Evolutionary conservation across 1,284 basidiomycete species (phyloP).

Genomic region (Rhodotorula glutinis): DNA sequence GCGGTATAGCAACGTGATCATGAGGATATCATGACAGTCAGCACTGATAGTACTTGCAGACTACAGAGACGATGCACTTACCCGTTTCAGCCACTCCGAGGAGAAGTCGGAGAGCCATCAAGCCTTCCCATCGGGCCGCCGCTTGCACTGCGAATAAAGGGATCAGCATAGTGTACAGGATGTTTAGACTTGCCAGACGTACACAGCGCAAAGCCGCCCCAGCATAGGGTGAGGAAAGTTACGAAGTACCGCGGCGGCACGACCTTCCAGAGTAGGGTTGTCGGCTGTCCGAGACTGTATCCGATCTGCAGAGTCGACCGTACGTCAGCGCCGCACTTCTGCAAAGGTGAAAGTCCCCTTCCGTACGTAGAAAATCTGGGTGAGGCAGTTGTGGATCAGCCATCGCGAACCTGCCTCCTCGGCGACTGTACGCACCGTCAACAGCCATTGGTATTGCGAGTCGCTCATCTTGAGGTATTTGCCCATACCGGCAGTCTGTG

Average conservation of each 20-base stretch:
- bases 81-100: slow-evolving; percentile 43
- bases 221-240: slow-evolving; percentile 40
- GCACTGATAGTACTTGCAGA: too few relatives aligned
- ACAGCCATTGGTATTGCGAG: slow-evolving; percentile 43
- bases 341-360: too few relatives aligned
- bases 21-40: too few relatives aligned
- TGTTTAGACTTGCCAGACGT: too few relatives aligned
- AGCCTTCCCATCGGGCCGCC: slow-evolving; percentile 40
- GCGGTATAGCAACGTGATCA: too few relatives aligned
- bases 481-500: slow-evolving; percentile 38
- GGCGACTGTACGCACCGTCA: slow-evolving; percentile 20
- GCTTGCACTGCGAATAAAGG: slow-evolving; percentile 41
- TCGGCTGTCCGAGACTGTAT: slow-evolving; percentile 41
- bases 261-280: slow-evolving; percentile 43
- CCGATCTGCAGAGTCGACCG: slow-evolving; percentile 19
- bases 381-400: not conserved
- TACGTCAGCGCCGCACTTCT: too few relatives aligned
- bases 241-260: slow-evolving; percentile 42
- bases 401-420: too few relatives aligned
- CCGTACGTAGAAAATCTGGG: slow-evolving; percentile 20
- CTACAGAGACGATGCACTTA: not conserved
- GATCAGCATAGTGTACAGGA: too few relatives aligned
- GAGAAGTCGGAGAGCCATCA: slow-evolving; percentile 44
- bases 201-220: slow-evolving; percentile 37
- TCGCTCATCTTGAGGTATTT: slow-evolving; percentile 37